A percentile compares a stretch with the other conserved stretches of the same genome.
phyloP scores from a whole-genome alignment of 257 asterid genomes.

The Leptodermis oblonga region DNA sequence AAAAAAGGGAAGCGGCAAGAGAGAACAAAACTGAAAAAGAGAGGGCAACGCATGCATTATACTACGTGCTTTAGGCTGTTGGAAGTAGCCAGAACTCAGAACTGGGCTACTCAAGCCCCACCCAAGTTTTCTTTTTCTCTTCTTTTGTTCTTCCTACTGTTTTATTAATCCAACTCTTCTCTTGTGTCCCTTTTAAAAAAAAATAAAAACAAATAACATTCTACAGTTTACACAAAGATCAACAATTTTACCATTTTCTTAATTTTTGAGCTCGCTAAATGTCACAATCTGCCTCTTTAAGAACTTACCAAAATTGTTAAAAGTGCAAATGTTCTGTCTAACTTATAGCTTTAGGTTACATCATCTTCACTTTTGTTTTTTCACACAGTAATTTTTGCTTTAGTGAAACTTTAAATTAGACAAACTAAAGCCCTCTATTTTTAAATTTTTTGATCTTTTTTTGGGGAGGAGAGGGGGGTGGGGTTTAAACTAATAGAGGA shows the following conservation, averaged over 20 bases:
- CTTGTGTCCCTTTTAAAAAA: no score
- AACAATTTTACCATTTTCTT: background rate
- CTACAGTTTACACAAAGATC: background rate
- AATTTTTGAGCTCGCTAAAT: background rate
- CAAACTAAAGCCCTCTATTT: no score
- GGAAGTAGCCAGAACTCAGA: background rate
- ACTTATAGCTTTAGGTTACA: no score
- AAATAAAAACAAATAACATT: no score
- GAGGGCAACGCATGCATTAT: slow-evolving; percentile 20
- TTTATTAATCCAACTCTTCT: background rate
- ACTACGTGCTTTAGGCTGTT: slow-evolving; percentile 4
- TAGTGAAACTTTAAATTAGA: no score
- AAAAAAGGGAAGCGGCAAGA: background rate
- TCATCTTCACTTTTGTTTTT: no score
- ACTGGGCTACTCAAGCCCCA: slow-evolving; percentile 1
- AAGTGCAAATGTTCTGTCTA: no score
- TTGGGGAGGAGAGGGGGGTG: no score
- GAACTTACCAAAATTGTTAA: background rate
- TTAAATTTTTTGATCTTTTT: no score
- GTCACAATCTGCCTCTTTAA: background rate
- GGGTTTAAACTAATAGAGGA: no score
- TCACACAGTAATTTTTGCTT: no score
- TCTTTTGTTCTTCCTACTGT: background rate
- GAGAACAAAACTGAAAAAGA: background rate
- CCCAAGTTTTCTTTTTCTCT: background rate